A percentile compares a stretch with the other conserved stretches of the same genome.
Conservation (phyloP, 768 basidiomycete genomes). For the Russula griseocarnosa region DNA sequence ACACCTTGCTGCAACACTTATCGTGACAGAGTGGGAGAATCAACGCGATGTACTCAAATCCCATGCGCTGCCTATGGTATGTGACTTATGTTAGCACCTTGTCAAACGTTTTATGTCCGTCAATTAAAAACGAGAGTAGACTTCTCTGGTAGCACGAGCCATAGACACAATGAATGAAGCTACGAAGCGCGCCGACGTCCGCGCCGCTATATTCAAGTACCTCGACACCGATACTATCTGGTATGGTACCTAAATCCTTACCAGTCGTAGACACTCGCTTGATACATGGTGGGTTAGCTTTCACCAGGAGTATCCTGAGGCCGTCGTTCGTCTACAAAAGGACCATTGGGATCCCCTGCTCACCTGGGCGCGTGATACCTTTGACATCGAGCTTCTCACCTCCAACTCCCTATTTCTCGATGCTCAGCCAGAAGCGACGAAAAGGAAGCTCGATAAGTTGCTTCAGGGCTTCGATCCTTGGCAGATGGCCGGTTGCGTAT, state of each 20-base stretch:
- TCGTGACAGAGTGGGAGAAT: constrained; percentile 96
- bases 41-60: constrained; percentile 82
- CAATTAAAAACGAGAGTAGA: constrained; percentile 45
- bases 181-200: constrained; percentile 55
- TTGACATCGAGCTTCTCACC: constrained; percentile 60
- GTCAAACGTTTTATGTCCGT: not conserved
- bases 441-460: constrained; percentile 52
- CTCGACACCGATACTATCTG: constrained; percentile 94
- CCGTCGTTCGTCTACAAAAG: constrained; percentile 71
- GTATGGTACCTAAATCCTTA: constrained; percentile 39
- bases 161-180: constrained; percentile 70
- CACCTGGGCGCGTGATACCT: constrained; percentile 68
- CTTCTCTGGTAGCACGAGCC: constrained; percentile 85
- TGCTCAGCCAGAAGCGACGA: constrained; percentile 66
- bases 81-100: constrained; percentile 20
- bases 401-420: constrained; percentile 69
- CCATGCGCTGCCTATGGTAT: constrained; percentile 87
- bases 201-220: constrained; percentile 70
- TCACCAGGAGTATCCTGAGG: constrained; percentile 71
- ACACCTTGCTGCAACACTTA: constrained; percentile 69
- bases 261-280: not conserved
- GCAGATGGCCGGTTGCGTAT: constrained; percentile 76
- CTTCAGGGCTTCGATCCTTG: constrained; percentile 68
- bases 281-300: constrained; percentile 50
- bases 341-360: constrained; percentile 87